phyloP scores from a whole-genome alignment of 2,329 filamentous ascomycete genomes.

The Alternaria atra region DNA sequence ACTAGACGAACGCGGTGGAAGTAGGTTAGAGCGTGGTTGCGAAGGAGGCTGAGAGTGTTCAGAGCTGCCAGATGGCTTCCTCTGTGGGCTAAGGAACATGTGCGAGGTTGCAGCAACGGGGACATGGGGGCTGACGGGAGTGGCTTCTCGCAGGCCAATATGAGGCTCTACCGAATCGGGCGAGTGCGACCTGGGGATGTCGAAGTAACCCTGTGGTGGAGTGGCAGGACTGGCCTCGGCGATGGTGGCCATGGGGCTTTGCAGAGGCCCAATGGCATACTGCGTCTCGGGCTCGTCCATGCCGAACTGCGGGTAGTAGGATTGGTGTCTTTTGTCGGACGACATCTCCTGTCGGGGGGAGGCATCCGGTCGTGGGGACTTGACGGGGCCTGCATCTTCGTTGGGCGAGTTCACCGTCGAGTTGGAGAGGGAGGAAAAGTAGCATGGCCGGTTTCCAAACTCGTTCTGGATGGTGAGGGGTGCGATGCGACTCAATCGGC shows the following conservation, averaged over 20 bases:
- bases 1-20: constrained; percentile 53
- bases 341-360: constrained; percentile 41
- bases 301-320: constrained; percentile 48
- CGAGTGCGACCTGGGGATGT: constrained; percentile 55
- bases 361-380: constrained; percentile 33
- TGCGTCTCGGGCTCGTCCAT: constrained; percentile 41
- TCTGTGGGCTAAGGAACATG: constrained; percentile 48
- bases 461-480: constrained; percentile 85
- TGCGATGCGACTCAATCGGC: constrained; percentile 84
- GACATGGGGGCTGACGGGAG: constrained; percentile 51
- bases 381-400: constrained; percentile 50
- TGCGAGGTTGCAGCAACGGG: constrained; percentile 38
- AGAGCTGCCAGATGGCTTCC: constrained; percentile 53
- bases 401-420: constrained; percentile 64
- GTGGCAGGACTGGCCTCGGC: constrained; percentile 42
- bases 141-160: constrained; percentile 54
- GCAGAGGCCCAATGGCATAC: constrained; percentile 37
- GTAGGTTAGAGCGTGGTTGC: constrained; percentile 43
- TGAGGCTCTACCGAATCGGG: constrained; percentile 57
- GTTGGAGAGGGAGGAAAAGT: constrained; percentile 76
- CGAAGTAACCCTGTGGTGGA: constrained; percentile 55
- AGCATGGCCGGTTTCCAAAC: constrained; percentile 78
- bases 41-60: constrained; percentile 34
- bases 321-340: constrained; percentile 43
- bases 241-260: constrained; percentile 46